phyloP scores from a whole-genome alignment of 176 grass and related monocot genomes.

The Carex pumila region DNA sequence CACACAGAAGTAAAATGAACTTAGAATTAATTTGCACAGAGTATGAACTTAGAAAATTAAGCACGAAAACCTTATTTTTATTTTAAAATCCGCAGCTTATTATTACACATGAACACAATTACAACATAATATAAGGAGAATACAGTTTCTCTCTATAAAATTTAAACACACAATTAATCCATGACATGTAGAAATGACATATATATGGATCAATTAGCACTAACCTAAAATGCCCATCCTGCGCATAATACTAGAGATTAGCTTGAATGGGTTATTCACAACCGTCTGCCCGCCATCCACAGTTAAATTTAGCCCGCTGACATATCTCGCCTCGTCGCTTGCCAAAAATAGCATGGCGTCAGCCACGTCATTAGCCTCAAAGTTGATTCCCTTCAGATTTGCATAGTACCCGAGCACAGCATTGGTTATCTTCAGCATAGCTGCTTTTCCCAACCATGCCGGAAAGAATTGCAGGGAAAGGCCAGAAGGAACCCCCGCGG shows the following conservation, averaged over 20 bases:
- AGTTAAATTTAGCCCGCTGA: conserved; percentile 56
- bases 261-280: conserved; percentile 23
- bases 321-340: conserved; percentile 53
- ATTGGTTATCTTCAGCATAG: conserved; percentile 24
- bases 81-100: too few relatives aligned
- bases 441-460: conserved; percentile 16
- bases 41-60: too few relatives aligned
- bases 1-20: too few relatives aligned
- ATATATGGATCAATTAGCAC: neutral
- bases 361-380: conserved; percentile 41
- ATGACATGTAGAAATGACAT: neutral
- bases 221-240: neutral
- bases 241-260: neutral
- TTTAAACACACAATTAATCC: neutral
- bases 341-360: conserved; percentile 70
- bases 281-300: conserved; percentile 48
- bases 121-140: neutral
- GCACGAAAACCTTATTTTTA: too few relatives aligned
- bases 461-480: conserved; percentile 52
- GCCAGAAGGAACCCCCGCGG: conserved; percentile 44
- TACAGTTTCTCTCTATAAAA: neutral
- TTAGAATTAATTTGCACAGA: too few relatives aligned
- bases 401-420: conserved; percentile 32
- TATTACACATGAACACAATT: too few relatives aligned
- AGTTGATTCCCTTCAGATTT: conserved; percentile 70